Evolutionary conservation across 257 asterid species (phyloP), one percentile per base, ranked within the genome.

Genomic region (Gynochthodes officinalis): DNA sequence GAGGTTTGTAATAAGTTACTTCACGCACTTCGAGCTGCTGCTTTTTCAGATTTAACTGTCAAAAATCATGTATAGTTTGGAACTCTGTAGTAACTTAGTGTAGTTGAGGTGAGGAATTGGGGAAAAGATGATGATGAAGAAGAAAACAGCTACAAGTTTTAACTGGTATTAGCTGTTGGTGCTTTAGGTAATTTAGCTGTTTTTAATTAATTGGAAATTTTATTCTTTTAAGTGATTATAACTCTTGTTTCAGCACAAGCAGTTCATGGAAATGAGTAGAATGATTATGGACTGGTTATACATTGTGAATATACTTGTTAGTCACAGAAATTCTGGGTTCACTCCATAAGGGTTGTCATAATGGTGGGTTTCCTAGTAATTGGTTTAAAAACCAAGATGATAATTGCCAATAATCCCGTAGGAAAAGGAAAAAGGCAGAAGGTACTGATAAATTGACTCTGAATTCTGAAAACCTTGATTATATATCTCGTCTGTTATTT

Each of bases 1-100:
- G 75, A 64, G 62, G 70, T 39, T 69, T 32, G 27, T 64, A 53
- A 83, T 82, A 84, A 83, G 83, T 83, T 77, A 33, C 48, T 59
- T 39, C 14, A 19, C 18, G 21, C 65, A 35, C 63, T 33, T 28
- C 42, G 70, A 60, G 54, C 70, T 28, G 32, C 40, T 42, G 28
- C 68, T n/a, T 59, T 21, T 46, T 11, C 11, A 32, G 30, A 48
- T 57, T 30, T 8, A 23, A 42, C 15, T 10, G 32, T 39, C 28
- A 21, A 39, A n/a, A 28, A 11, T 33, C 60, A 37, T 4, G 35
- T 6, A 40, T 35, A 39, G 49, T 40, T 19, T 39, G 72, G 11
- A 44, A 33, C 1, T 50, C n/a, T 37, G 0, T 33, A 7, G 44
- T 50, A 9, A 53, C 1, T 33, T 2, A 37, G 35, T 35, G n/a